Evolutionary conservation across 768 basidiomycete genomes (phyloP), one percentile per base, ranked within the genome.

Genomic region (Suillus clintonianus): DNA sequence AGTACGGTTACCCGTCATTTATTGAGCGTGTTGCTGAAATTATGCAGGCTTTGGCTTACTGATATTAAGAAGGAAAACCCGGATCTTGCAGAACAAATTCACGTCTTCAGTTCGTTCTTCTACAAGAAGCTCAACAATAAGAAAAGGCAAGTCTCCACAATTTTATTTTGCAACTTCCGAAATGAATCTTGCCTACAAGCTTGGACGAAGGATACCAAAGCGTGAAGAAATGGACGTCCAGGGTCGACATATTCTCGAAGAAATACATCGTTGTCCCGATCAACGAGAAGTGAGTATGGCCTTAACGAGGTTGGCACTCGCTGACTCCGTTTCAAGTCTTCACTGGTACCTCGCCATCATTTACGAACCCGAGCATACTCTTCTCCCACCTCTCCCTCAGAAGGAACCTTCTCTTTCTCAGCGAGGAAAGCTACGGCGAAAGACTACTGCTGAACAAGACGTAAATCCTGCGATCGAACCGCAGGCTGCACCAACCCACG

Each of bases 291-390:
- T 97, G 73, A 62, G 87, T 73, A 51, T 17, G 27, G n/a, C 27
- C 48, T 11, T 14, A 50, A 39, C 27, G 59, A 30, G 2, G 7
- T 41, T 22, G 41, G 14, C 34, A 37, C 41, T 51, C 39, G 42
- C 60, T 69, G 41, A 76, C 30, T 5, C 27, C 19, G 5, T 34
- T 61, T 22, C 34, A 67, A 99, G 97, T 69, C 77, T 94, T 50
- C 97, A 99, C 77, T 99, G 97, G 97, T 99, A 97, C 76, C 85
- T 99, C 45, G 96, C 94, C 17, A 88, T 99, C 65, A 97, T 99
- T 67, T 90, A 87, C 74, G 88, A 90, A 64, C 97, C 97, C 0
- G 87, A 86, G 60, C 75, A 81, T 55, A 77, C 84, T 8, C 77
- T 91, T 72, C 74, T 83, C 41, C 80, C 87, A 14, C 79, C 82